Percentiles rank a stretch among this genome's conserved stretches.
Conservation (phyloP, 345 rosid species). For the Arabis alpina region DNA sequence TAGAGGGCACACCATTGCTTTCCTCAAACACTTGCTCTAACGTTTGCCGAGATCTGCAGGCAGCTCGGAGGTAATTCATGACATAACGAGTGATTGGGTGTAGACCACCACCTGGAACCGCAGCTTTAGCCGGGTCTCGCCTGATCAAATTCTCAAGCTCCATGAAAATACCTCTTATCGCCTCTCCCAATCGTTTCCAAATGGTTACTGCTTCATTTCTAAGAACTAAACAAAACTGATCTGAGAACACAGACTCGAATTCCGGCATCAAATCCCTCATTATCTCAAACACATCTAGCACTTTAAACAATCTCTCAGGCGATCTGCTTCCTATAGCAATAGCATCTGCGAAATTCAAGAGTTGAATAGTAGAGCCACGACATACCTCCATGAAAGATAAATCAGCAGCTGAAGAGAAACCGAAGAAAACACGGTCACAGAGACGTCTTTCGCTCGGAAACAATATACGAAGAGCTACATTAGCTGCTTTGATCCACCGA, state of each 20-base stretch:
- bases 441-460: constrained; percentile 95
- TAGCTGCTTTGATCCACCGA: constrained; percentile 83
- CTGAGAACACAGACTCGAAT: constrained; percentile 68
- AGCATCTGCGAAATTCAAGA: constrained; percentile 76
- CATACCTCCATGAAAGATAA: constrained; percentile 94
- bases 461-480: constrained; percentile 72
- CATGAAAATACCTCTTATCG: constrained; percentile 85
- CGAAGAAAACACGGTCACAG: constrained; percentile 82
- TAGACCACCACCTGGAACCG: constrained; percentile 82
- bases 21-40: constrained; percentile 86
- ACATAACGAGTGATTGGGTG: constrained; percentile 94
- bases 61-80: constrained; percentile 86
- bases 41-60: constrained; percentile 71
- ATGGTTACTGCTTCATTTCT: constrained; percentile 72
- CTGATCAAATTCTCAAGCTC: constrained; percentile 88
- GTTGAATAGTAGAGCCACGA: constrained; percentile 74
- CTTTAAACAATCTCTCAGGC: constrained; percentile 86
- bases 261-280: constrained; percentile 84
- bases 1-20: constrained; percentile 50
- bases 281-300: constrained; percentile 82
- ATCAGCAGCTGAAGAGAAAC: constrained; percentile 70
- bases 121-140: constrained; percentile 83
- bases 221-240: constrained; percentile 71
- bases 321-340: constrained; percentile 76
- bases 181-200: constrained; percentile 82